These are phyloP conservation scores for Gelatoporia subvermispora DNA, from an alignment of 768 basidiomycete species.

Conservation along the genomic window DNA sequence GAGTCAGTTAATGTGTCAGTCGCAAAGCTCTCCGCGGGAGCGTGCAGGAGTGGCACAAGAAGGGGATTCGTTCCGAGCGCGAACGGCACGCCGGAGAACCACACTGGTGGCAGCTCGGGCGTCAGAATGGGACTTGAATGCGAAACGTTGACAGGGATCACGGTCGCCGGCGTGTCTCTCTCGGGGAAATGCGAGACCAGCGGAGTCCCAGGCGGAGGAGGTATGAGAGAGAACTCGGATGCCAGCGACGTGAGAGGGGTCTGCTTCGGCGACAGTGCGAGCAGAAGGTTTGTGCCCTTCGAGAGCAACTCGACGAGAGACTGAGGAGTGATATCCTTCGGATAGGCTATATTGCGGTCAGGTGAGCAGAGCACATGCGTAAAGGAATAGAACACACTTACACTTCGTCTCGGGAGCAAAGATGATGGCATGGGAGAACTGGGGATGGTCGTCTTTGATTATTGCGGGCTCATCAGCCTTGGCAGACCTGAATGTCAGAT, in stretches of 20 bases:
- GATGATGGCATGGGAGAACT: conserved; percentile 83
- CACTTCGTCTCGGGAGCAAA: conserved; percentile 85
- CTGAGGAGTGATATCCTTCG: conserved; percentile 77
- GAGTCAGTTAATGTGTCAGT: conserved; percentile 57
- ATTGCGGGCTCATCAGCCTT: conserved; percentile 66
- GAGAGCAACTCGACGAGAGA: conserved; percentile 67
- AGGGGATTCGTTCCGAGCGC: conserved; percentile 71
- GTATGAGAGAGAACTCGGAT: conserved; percentile 86
- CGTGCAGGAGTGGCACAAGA: conserved; percentile 75
- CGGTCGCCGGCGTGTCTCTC: conserved; percentile 54
- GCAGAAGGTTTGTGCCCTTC: conserved; percentile 74
- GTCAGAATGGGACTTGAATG: conserved; percentile 40
- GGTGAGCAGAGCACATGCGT: not conserved
- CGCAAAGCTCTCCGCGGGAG: conserved; percentile 72
- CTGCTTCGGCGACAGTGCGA: conserved; percentile 74
- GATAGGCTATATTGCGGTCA: conserved; percentile 16
- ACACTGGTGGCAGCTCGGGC: conserved; percentile 50
- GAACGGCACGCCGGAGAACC: conserved; percentile 72
- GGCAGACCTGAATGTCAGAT: conserved; percentile 81
- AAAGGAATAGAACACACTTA: conserved; percentile 31
- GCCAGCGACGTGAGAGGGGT: conserved; percentile 74
- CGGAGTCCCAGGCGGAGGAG: conserved; percentile 78
- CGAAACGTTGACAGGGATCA: conserved; percentile 61
- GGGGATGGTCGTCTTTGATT: conserved; percentile 63
- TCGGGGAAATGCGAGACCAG: conserved; percentile 84